Conservation (phyloP, 1,284 basidiomycete genomes). For the Vanrija pseudolonga region DNA sequence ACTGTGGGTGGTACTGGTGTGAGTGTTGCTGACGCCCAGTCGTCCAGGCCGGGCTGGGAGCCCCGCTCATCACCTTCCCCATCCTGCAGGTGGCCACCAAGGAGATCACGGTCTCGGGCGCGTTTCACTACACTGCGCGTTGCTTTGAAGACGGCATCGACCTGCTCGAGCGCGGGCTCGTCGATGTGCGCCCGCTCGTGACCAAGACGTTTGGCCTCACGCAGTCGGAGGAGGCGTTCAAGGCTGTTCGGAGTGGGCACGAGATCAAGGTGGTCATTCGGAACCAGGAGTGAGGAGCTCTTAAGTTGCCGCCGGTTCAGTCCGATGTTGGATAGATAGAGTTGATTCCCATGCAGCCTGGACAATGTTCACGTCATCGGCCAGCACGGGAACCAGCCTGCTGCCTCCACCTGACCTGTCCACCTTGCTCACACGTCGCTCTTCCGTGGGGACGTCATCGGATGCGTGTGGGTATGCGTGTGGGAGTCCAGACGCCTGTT, state of each 20-base stretch:
- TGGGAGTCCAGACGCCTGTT: no score
- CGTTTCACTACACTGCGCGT: slow-evolving; percentile 30
- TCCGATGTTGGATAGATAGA: no score
- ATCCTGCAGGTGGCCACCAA: slow-evolving; percentile 50
- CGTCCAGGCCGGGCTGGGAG: slow-evolving; percentile 27
- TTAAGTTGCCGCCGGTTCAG: not conserved
- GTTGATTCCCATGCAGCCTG: not conserved
- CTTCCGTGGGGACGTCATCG: no score
- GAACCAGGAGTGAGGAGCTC: slow-evolving; percentile 20
- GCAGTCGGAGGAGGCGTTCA: slow-evolving; percentile 52
- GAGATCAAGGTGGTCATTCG: slow-evolving; percentile 33
- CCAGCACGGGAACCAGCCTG: no score
- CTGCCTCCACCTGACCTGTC: no score
- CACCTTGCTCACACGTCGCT: no score
- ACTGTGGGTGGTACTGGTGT: slow-evolving; percentile 13
- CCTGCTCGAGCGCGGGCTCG: slow-evolving; percentile 52
- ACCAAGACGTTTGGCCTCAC: slow-evolving; percentile 55
- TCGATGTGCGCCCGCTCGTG: slow-evolving; percentile 54
- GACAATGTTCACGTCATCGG: no score
- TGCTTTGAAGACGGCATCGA: slow-evolving; percentile 51
- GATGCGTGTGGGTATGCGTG: no score
- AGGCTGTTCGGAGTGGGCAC: slow-evolving; percentile 49
- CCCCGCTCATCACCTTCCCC: slow-evolving; percentile 23
- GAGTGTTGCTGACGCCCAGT: slow-evolving; percentile 6
- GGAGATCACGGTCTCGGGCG: slow-evolving; percentile 64